These are phyloP conservation scores for Wallemia mellicola DNA, from an alignment of 1,284 basidiomycete species.

Conservation along the genomic window DNA sequence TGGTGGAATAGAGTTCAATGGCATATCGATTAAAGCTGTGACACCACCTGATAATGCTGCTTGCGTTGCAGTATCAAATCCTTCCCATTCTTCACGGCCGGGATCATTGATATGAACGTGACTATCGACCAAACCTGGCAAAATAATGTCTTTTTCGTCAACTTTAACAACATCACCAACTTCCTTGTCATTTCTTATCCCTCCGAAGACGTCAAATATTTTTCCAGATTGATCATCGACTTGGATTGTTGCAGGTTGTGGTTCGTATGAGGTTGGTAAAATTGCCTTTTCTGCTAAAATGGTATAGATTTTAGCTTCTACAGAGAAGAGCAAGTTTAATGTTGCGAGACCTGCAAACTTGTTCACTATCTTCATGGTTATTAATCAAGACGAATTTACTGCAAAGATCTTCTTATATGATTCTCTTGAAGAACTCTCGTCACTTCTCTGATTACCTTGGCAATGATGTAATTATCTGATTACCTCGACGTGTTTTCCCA, in stretches of 20 bases:
- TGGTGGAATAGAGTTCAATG: slow-evolving; percentile 74
- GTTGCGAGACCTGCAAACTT: too few relatives aligned
- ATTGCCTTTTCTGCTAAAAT: too few relatives aligned
- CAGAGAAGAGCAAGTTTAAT: too few relatives aligned
- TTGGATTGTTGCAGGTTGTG: slow-evolving; percentile 37
- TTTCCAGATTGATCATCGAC: slow-evolving; percentile 32
- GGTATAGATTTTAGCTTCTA: too few relatives aligned
- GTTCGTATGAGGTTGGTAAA: too few relatives aligned
- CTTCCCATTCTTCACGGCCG: slow-evolving; percentile 72
- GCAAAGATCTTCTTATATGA: too few relatives aligned
- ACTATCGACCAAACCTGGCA: slow-evolving; percentile 58
- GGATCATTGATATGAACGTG: slow-evolving; percentile 86
- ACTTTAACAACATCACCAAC: slow-evolving; percentile 21
- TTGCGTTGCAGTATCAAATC: slow-evolving; percentile 60
- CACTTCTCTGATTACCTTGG: too few relatives aligned
- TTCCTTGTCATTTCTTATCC: slow-evolving; percentile 3
- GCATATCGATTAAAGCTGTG: slow-evolving; percentile 81
- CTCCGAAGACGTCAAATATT: slow-evolving; percentile 25
- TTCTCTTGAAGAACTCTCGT: too few relatives aligned
- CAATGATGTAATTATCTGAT: too few relatives aligned
- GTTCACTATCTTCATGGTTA: too few relatives aligned
- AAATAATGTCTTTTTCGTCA: slow-evolving; percentile 29
- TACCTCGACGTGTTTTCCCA: too few relatives aligned
- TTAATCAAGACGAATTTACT: too few relatives aligned
- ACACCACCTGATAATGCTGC: slow-evolving; percentile 70